phyloP scores from a whole-genome alignment of 345 rosid genomes.

The Eucalyptus marginata region DNA sequence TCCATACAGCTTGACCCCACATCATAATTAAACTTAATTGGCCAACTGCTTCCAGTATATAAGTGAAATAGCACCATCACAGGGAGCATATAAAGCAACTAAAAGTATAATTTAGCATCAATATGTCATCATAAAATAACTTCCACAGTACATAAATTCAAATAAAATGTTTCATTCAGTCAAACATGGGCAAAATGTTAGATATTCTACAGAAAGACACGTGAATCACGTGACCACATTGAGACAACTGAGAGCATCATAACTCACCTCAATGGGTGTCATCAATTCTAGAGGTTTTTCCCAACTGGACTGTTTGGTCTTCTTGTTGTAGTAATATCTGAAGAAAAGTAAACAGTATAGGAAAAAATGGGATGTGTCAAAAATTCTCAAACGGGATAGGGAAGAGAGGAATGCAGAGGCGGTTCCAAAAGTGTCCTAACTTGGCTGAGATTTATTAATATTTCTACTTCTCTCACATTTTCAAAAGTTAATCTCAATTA shows the following conservation, averaged over 20 bases:
- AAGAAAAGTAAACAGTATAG: background rate
- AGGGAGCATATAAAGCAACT: background rate
- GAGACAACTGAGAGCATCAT: background rate
- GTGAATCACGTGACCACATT: background rate
- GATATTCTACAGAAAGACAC: background rate
- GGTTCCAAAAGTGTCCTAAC: background rate
- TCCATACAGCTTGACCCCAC: background rate
- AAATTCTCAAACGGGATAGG: background rate
- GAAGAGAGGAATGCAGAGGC: background rate
- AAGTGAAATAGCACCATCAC: background rate
- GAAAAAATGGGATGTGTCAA: background rate
- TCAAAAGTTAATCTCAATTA: background rate
- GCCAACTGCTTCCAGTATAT: background rate
- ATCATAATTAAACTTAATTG: background rate
- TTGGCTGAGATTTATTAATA: background rate
- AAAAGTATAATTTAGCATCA: background rate
- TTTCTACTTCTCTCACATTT: background rate
- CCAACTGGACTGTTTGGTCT: slow-evolving; percentile 93
- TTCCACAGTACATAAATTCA: background rate
- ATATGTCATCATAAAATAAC: background rate
- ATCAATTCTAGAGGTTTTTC: slow-evolving; percentile 93
- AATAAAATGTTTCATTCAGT: background rate
- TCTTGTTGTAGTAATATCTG: slow-evolving; percentile 95
- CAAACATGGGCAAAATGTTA: background rate
- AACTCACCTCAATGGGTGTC: slow-evolving; percentile 92